Evolutionary conservation across 1,284 basidiomycete species (phyloP).

Genomic region (Boletus sp.): DNA sequence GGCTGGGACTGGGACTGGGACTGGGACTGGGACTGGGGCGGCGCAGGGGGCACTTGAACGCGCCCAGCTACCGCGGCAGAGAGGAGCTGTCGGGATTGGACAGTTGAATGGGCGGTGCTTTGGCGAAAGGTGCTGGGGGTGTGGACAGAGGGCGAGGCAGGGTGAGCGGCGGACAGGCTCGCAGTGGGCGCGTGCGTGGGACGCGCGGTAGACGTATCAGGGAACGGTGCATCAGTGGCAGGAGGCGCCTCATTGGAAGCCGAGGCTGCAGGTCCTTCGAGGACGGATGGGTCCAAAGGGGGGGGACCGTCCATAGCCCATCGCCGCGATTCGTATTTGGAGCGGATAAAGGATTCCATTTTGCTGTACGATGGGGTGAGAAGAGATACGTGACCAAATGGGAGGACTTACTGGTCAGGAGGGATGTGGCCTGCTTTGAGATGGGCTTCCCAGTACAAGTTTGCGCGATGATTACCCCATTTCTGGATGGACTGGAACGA

Average conservation of each 20-base stretch:
- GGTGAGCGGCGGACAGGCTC: slow-evolving; percentile 38
- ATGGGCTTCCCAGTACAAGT: slow-evolving; percentile 98
- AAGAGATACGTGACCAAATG: neutral
- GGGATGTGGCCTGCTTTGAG: slow-evolving; percentile 92
- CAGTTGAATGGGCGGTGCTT: slow-evolving; percentile 43
- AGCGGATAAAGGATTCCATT: slow-evolving; percentile 97
- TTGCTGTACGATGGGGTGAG: slow-evolving; percentile 61
- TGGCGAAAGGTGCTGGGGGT: slow-evolving; percentile 48
- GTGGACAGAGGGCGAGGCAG: slow-evolving; percentile 32
- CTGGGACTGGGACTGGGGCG: slow-evolving; percentile 6
- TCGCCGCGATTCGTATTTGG: slow-evolving; percentile 92
- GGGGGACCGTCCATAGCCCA: slow-evolving; percentile 93
- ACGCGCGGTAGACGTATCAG: slow-evolving; percentile 38
- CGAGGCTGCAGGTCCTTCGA: slow-evolving; percentile 55
- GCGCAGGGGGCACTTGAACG: slow-evolving; percentile 18
- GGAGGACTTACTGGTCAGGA: slow-evolving; percentile 85
- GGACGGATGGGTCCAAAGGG: slow-evolving; percentile 80
- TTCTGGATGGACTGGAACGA: slow-evolving; percentile 76
- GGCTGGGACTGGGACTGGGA: neutral
- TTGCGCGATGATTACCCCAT: slow-evolving; percentile 94
- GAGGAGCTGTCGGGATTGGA: slow-evolving; percentile 32
- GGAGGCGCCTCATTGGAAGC: slow-evolving; percentile 29
- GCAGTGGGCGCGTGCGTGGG: slow-evolving; percentile 38
- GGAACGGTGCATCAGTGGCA: slow-evolving; percentile 23
- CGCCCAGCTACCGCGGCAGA: slow-evolving; percentile 32